Base-by-base conservation (phyloP, 208 protist species). In the Trypanosoma lewisi region DNA sequence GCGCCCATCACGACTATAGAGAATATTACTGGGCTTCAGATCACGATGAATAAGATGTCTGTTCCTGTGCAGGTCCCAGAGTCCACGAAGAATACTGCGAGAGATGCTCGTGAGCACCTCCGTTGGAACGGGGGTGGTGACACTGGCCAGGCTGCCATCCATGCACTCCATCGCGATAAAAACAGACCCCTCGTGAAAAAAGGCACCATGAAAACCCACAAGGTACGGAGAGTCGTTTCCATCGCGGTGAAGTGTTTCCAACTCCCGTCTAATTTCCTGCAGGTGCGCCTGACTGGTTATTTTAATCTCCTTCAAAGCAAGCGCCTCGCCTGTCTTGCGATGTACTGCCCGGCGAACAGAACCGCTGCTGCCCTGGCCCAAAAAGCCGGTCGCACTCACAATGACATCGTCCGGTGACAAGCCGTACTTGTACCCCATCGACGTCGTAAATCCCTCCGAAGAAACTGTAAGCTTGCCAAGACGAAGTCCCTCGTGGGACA, bases 11-110 rank as follows among this genome's bases (percentile, higher is more conserved):
- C 42, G 39, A 73, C 93, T 98, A 63, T 97, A 93, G 21, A 99
- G 86, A 19, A 99, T 78, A 73, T 99, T 99, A 69, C 83, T 92
- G n/a, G 98, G 98, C 80, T 99, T 99, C 53, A 99, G 53, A 66
- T 99, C 97, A 21, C 98, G 83, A 75, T 99, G 98, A 37, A 99
- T 93, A 21, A 97, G 72, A 53, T 96, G 85, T 23, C 87, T 82
- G 11, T 73, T 72, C 45, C 85, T 78, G 67, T 98, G 94, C 4
- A 98, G 81, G 73, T 97, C 97, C 7, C 60, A 63, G 12, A 98
- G 74, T 0, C 95, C 91, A 27, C 73, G 67, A 47, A 97, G 73
- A 60, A 98, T 84, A 53, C 80, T 83, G 4, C 83, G 85, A 23
- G 86, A 83, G 19, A 96, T 75, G 57, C 68, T 78, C 14, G 75